Percentiles rank a stretch among this genome's conserved stretches.
phyloP scores from a whole-genome alignment of 768 basidiomycete genomes.

The Pholiota conissans region DNA sequence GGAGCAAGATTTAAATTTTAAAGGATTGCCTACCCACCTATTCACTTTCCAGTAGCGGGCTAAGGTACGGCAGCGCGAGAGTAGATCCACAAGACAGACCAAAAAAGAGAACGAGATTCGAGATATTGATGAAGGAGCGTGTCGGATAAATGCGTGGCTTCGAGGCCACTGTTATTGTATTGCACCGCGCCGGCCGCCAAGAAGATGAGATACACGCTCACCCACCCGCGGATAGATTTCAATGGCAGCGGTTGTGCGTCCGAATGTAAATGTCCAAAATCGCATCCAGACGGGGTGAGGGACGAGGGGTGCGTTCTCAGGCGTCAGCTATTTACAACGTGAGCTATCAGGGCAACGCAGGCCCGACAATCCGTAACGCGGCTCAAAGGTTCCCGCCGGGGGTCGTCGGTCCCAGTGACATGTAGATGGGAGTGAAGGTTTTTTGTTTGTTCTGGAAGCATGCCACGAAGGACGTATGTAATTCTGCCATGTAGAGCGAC shows the following conservation, averaged over 20 bases:
- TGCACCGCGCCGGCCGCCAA: not conserved
- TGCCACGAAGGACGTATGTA: not conserved
- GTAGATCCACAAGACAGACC: not conserved
- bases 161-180: not conserved
- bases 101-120: not conserved
- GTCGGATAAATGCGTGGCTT: not conserved
- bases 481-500: not conserved
- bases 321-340: conserved; percentile 1
- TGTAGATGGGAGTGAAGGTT: conserved; percentile 8
- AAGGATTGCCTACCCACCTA: not conserved
- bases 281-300: not conserved
- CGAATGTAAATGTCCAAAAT: not conserved
- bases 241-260: not conserved
- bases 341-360: conserved; percentile 10
- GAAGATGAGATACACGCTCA: not conserved
- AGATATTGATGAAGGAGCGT: not conserved
- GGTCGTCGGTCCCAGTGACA: not conserved
- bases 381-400: conserved; percentile 10
- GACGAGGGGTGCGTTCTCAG: not conserved
- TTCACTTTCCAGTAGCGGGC: not conserved
- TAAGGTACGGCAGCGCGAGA: not conserved
- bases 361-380: conserved; percentile 16
- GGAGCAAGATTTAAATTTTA: not conserved
- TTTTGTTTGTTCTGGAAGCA: not conserved
- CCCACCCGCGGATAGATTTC: not conserved